Conservation (phyloP, 2,329 filamentous ascomycete genomes). For the Colletotrichum musae region DNA sequence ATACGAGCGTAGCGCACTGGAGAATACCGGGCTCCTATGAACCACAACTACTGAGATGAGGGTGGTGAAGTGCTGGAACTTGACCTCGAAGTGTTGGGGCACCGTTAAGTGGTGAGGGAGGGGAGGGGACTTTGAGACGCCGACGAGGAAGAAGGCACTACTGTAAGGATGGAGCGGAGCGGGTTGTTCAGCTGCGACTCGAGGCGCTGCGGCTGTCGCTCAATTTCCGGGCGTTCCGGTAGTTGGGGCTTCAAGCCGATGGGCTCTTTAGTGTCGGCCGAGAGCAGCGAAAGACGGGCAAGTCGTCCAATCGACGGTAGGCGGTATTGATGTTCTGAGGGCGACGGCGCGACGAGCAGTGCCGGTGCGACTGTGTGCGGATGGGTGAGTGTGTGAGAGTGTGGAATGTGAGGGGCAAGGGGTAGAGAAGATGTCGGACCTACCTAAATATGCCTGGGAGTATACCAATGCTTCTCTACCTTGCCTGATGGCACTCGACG, state of each 20-base stretch:
- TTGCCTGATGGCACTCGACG: no score
- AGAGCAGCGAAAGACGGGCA: background rate
- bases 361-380: background rate
- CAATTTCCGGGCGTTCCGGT: slow-evolving; percentile 36
- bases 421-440: no score
- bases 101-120: background rate
- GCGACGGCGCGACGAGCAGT: background rate
- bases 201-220: slow-evolving; percentile 5
- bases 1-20: no score
- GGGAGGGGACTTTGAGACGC: slow-evolving; percentile 4
- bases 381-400: slow-evolving; percentile 4
- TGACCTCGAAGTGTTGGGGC: no score
- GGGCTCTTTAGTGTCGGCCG: slow-evolving; percentile 2
- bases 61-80: no score
- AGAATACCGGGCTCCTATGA: no score
- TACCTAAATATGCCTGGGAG: no score
- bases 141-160: slow-evolving; percentile 11
- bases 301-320: background rate
- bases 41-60: no score
- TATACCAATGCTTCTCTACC: no score
- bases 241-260: background rate
- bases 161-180: slow-evolving; percentile 18
- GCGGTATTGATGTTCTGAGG: background rate
- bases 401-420: slow-evolving; percentile 11
- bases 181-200: background rate